A percentile compares a stretch with the other conserved stretches of the same genome.
These are phyloP conservation scores for Macrolepiota fuliginosa DNA, from an alignment of 768 basidiomycete genomes.

Conservation along the genomic window DNA sequence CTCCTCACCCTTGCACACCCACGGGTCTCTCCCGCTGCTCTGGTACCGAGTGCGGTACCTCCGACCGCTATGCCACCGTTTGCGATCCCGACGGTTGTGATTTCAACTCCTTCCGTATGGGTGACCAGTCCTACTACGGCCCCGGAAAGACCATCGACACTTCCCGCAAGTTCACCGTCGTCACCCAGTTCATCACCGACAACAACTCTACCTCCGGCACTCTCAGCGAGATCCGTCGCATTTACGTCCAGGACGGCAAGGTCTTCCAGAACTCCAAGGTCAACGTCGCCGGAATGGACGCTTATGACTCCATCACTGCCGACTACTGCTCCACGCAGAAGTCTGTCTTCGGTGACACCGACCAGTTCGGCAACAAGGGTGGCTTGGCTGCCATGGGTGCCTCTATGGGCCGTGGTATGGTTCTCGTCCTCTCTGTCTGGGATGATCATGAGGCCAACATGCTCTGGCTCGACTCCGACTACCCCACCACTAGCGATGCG, in stretches of 20 bases:
- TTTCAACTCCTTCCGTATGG: slow-evolving; percentile 23
- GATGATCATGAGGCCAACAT: slow-evolving; percentile 15
- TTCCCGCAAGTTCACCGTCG: slow-evolving; percentile 22
- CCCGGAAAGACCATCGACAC: slow-evolving; percentile 20
- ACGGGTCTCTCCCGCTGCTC: slow-evolving; percentile 18
- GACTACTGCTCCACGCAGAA: slow-evolving; percentile 17
- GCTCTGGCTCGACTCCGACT: slow-evolving; percentile 8
- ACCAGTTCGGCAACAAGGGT: slow-evolving; percentile 3
- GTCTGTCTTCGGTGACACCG: slow-evolving; percentile 19
- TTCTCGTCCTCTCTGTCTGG: slow-evolving; percentile 26
- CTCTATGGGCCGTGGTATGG: slow-evolving; percentile 1
- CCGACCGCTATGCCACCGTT: slow-evolving; percentile 15
- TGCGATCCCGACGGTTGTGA: slow-evolving; percentile 23
- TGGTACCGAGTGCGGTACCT: slow-evolving; percentile 15
- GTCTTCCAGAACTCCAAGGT: slow-evolving; percentile 21
- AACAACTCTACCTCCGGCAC: slow-evolving; percentile 19
- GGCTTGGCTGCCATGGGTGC: slow-evolving; percentile 1
- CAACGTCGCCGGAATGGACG: slow-evolving; percentile 12
- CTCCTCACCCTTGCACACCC: slow-evolving; percentile 22
- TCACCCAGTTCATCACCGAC: slow-evolving; percentile 22
- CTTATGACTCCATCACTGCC: slow-evolving; percentile 18
- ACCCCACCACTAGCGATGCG: slow-evolving; percentile 8
- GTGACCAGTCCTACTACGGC: slow-evolving; percentile 20
- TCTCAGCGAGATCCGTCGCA: slow-evolving; percentile 19
- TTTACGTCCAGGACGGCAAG: slow-evolving; percentile 20